Conservation (phyloP, 352 stramenopile genomes). For the Phytophthora cactorum region DNA sequence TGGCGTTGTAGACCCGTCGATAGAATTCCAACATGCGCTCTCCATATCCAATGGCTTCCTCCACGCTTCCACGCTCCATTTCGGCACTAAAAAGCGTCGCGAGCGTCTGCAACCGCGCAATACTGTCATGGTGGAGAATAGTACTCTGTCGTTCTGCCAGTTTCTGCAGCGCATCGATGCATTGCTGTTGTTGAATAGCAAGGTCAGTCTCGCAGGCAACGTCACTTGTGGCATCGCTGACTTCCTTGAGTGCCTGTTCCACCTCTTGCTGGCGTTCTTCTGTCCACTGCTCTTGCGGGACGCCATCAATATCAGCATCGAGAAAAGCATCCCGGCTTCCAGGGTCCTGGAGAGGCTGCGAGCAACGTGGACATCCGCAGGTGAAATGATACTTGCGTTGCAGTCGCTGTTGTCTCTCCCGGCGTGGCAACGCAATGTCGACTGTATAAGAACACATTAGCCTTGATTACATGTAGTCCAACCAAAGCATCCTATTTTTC, state of each 20-base stretch:
- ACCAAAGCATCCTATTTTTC: not conserved
- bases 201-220: conserved; percentile 6
- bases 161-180: conserved; percentile 31
- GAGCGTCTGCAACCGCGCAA: conserved; percentile 49
- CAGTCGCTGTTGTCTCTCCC: conserved; percentile 51
- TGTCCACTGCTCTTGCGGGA: conserved; percentile 46
- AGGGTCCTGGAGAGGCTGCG: conserved; percentile 31
- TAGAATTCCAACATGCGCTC: conserved; percentile 68
- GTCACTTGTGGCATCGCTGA: conserved; percentile 18
- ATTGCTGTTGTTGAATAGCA: conserved; percentile 29
- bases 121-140: conserved; percentile 52
- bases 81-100: conserved; percentile 63
- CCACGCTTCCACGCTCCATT: conserved; percentile 45
- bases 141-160: conserved; percentile 34
- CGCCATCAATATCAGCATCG: conserved; percentile 56
- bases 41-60: conserved; percentile 43
- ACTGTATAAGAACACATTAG: conserved; percentile 37
- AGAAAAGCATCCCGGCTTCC: conserved; percentile 48
- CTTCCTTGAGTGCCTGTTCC: conserved; percentile 28
- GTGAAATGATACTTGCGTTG: conserved; percentile 69
- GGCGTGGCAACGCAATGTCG: conserved; percentile 58
- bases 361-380: conserved; percentile 62
- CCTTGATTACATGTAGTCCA: conserved; percentile 9
- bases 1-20: conserved; percentile 56
- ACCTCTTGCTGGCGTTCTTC: conserved; percentile 37